Evolutionary conservation across 192 early-diverging fungal species (phyloP).

Genomic region (Rhizoclosmatium globosum): DNA sequence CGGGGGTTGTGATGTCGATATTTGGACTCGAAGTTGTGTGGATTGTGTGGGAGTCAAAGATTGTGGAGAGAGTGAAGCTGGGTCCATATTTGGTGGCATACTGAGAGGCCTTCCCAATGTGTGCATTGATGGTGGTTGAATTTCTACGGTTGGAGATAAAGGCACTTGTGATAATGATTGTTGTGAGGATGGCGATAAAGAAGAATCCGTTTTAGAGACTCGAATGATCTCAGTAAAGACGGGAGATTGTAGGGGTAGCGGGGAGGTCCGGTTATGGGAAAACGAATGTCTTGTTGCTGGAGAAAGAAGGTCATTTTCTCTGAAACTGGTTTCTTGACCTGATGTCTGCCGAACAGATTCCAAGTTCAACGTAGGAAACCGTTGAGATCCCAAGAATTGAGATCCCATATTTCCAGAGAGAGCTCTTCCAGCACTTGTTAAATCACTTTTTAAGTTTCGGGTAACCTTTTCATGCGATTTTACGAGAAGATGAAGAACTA

Average conservation of each 20-base stretch:
- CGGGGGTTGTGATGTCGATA: too few relatives aligned
- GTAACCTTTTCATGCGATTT: neutral
- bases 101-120: too few relatives aligned
- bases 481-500: neutral
- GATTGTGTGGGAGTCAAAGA: too few relatives aligned
- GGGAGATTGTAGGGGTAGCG: neutral
- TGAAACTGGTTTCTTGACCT: neutral
- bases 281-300: too few relatives aligned
- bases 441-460: neutral
- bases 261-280: neutral
- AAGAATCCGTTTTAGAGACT: neutral
- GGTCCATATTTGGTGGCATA: too few relatives aligned
- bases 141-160: neutral
- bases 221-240: neutral
- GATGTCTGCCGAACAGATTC: neutral
- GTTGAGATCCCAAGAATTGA: neutral
- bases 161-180: too few relatives aligned
- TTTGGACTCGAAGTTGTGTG: too few relatives aligned
- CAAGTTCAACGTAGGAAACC: neutral
- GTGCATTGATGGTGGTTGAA: neutral
- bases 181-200: too few relatives aligned
- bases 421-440: neutral
- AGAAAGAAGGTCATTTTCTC: too few relatives aligned
- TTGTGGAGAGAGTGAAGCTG: too few relatives aligned
- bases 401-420: neutral